Percentiles rank a stretch among this genome's conserved stretches.
These are phyloP conservation scores for Phytophthora syringae DNA, from an alignment of 352 stramenopile genomes.

Conservation along the genomic window DNA sequence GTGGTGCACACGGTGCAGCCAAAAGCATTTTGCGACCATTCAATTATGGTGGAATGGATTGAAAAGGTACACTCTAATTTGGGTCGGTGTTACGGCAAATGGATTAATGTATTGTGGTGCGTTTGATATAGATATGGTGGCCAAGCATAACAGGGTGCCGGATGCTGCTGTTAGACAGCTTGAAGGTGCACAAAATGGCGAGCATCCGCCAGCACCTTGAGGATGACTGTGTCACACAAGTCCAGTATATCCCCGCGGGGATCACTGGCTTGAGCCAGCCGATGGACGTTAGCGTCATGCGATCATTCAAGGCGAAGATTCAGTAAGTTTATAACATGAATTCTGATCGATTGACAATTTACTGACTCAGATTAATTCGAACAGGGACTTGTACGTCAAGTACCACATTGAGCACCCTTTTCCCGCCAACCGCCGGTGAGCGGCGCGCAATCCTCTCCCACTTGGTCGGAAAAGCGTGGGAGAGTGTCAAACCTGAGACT, in stretches of 20 bases:
- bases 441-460: background rate
- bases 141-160: background rate
- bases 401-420: slow-evolving; percentile 2
- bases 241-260: slow-evolving; percentile 1
- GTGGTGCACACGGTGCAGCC: background rate
- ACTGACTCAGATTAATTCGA: background rate
- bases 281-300: slow-evolving; percentile 9
- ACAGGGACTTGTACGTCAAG: background rate
- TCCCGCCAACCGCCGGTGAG: background rate
- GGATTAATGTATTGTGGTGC: background rate
- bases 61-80: background rate
- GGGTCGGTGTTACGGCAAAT: background rate
- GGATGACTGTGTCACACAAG: background rate
- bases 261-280: background rate
- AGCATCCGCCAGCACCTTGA: background rate
- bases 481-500: background rate
- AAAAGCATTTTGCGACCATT: slow-evolving; percentile 8
- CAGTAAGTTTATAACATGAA: background rate
- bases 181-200: slow-evolving; percentile 11
- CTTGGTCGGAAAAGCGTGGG: background rate
- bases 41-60: slow-evolving; percentile 5
- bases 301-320: slow-evolving; percentile 2
- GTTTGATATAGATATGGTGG: background rate
- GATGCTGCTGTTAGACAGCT: slow-evolving; percentile 1
- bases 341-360: background rate